Conservation (phyloP, 2,329 filamentous ascomycete genomes). For the Epichloe brachyelytri region DNA sequence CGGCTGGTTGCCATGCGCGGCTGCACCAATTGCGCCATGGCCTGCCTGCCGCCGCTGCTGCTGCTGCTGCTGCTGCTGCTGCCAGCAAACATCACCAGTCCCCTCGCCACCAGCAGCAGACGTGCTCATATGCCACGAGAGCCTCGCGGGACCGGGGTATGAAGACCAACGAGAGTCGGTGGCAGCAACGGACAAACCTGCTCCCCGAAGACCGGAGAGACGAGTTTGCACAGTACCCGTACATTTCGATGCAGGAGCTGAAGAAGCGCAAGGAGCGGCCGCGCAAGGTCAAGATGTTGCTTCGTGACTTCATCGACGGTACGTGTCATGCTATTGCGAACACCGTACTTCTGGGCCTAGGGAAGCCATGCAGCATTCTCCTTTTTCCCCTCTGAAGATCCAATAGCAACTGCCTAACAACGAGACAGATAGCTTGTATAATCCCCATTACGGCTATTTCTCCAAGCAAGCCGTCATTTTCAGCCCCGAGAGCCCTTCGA, state of each 20-base stretch:
- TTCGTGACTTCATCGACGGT: slow-evolving; percentile 96
- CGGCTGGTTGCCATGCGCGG: slow-evolving; percentile 20
- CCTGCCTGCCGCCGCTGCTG: not conserved
- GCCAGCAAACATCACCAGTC: not conserved
- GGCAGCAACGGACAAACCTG: slow-evolving; percentile 72
- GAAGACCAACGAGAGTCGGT: slow-evolving; percentile 52
- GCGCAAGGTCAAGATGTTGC: slow-evolving; percentile 85
- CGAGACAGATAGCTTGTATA: slow-evolving; percentile 72
- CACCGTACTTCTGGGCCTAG: too few species aligned
- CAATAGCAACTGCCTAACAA: slow-evolving; percentile 7
- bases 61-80: not conserved
- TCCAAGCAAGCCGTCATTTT: slow-evolving; percentile 96
- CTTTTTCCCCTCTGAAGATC: too few species aligned
- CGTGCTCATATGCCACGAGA: slow-evolving; percentile 14
- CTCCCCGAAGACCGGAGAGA: slow-evolving; percentile 65
- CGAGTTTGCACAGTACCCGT: slow-evolving; percentile 71
- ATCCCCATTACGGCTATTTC: slow-evolving; percentile 90
- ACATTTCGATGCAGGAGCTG: slow-evolving; percentile 72
- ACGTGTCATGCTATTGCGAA: not conserved
- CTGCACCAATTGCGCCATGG: not conserved
- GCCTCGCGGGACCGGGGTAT: slow-evolving; percentile 26
- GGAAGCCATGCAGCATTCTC: too few species aligned
- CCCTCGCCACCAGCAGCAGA: slow-evolving; percentile 9
- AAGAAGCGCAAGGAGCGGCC: slow-evolving; percentile 63
- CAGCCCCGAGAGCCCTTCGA: slow-evolving; percentile 79